Evolutionary conservation across 257 asterid genomes (phyloP), one percentile per base, ranked within the genome.

Genomic region (Scutellaria barbata): DNA sequence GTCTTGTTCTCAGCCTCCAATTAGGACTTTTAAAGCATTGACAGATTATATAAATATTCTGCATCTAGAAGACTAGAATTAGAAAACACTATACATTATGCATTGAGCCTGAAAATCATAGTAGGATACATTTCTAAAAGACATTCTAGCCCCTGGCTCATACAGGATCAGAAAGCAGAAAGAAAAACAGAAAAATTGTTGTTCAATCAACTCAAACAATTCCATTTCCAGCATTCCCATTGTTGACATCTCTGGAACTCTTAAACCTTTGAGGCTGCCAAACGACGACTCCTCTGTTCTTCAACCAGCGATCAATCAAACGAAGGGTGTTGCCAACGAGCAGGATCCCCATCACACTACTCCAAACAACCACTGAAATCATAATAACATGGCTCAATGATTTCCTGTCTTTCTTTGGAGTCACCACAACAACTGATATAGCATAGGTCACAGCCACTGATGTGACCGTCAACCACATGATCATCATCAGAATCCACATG

Each of bases 391-490:
- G 45, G 20, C 64, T 73, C 60, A 85, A 10, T 2, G 81, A 53
- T 30, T 50, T n/a, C 12, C 37, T 64, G 1, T 71, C 63, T 33
- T 75, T 76, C 12, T 8, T 37, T 0, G 95, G 89, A 1, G 87
- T 73, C 14, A 82, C 69, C 16, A 71, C 83, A 6, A 43, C 63
- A 8, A 84, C 63, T 0, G 85, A 63, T 55, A 83, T 55, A 0
- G 79, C 85, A 20, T 75, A 88, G 8, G 88, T 84, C 2, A 73
- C 69, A 5, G 92, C 88, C 4, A 59, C 50, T 0, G 86, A 54
- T 0, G 85, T 75, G 9, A 88, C 30, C 2, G 88, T 76, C 16
- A 74, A 11, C 92, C 92, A 84, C 92, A 88, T 86, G n/a, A 80
- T 68, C 39, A 84, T 76, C 88, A 84, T 88, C 76, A 88, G 50